Evolutionary conservation across 257 asterid genomes (phyloP), one percentile per base, ranked within the genome.

Genomic region (Thymus mandschuricus): DNA sequence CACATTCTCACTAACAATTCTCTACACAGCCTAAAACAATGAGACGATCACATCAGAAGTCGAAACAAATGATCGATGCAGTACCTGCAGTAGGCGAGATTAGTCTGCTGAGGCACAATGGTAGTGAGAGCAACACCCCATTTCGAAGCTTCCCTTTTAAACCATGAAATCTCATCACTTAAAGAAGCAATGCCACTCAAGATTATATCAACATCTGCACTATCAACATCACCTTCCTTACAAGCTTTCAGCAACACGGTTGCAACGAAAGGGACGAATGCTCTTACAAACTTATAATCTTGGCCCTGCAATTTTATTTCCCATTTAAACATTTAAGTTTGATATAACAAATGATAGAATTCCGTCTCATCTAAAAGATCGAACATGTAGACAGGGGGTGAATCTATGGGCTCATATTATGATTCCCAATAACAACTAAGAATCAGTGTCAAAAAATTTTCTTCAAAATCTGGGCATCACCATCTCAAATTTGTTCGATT

Each of bases 261-360:
- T 3, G 97, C 92, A 21, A 75, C 72, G 38, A 92, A 90, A 35
- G 97, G 89, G 51, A 88, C 84, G 51, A 86, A 88, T 52, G 90
- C 87, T 80, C 93, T 83, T 29, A 92, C 97, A 46, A 92, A 92
- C 68, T 86, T 72, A 29, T 90, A 90, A 81, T 90, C 98, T 72
- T 90, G 97, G 33, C 87, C 97, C 98, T 92, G 89, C 81, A 78
- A 21, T 60, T 79, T 50, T 12, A 43, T 63, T 41, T 49, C 2
- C n/a, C 11, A 43, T 3, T 2, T 5, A 56, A 11, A 51, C 21
- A 21, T 21, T 21, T 21, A 21, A 21, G 21, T 21, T 21, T 21
- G 21, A 21, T 21, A 21, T 21, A 21, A 21, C 21, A 21, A 21
- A 21, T 21, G 21, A 21, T 21, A 21, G 21, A 21, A 21, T 21